Percentiles rank a stretch among this genome's conserved stretches.
Evolutionary conservation across 805 yeast genomes (phyloP).

Genomic region (Cyberlindnera japonica): DNA sequence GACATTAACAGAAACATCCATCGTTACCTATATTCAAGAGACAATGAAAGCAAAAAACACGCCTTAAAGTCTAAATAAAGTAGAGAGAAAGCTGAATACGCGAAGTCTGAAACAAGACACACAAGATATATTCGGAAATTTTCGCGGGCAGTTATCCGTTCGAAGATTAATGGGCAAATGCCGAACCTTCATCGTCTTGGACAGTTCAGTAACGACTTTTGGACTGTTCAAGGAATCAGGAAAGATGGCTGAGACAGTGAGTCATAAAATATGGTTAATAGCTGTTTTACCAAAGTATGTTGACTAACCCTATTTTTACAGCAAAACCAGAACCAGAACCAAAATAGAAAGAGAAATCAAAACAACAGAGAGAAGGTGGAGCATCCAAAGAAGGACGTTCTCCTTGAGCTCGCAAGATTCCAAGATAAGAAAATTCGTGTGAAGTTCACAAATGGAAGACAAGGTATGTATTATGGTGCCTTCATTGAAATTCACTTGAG

Average conservation of each 20-base stretch:
- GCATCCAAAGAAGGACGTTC: slow-evolving; percentile 83
- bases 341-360: slow-evolving; percentile 19
- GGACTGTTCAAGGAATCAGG: neutral
- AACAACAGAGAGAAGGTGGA: slow-evolving; percentile 45
- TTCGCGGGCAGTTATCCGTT: no score
- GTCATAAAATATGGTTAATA: neutral
- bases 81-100: no score
- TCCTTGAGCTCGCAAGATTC: slow-evolving; percentile 73
- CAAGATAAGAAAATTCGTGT: slow-evolving; percentile 71
- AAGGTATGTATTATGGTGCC: slow-evolving; percentile 36
- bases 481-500: no score
- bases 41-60: neutral
- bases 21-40: neutral
- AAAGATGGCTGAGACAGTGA: slow-evolving; percentile 2
- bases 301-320: slow-evolving; percentile 2
- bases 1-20: slow-evolving; percentile 50
- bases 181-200: neutral
- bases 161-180: no score
- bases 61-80: no score
- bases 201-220: neutral
- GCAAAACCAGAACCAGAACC: slow-evolving; percentile 16
- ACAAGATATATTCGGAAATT: no score
- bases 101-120: no score
- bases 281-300: no score
- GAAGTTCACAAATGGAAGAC: slow-evolving; percentile 82